phyloP scores from a whole-genome alignment of 176 grass and related monocot genomes.

The Phragmites australis region DNA sequence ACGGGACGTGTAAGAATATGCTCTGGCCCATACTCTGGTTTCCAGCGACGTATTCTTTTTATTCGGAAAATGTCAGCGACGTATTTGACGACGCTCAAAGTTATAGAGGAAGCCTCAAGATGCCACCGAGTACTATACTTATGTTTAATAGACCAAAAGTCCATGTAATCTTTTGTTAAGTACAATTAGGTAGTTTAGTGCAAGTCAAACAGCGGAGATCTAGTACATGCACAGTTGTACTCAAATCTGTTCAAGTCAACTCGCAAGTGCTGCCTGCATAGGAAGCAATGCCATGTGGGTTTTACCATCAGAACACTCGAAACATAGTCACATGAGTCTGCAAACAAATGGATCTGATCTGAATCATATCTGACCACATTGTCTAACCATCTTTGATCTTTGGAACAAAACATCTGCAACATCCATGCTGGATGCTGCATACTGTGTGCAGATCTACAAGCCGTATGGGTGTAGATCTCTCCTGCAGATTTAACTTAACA shows the following conservation, averaged over 20 bases:
- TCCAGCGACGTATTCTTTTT: no score
- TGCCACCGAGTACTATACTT: no score
- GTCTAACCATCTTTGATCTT: not conserved
- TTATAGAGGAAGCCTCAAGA: no score
- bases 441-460: not conserved
- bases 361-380: constrained; percentile 10
- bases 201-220: constrained; percentile 31
- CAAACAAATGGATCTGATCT: not conserved
- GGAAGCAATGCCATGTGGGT: constrained; percentile 17
- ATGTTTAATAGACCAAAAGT: no score
- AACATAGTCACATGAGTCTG: not conserved
- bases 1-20: no score
- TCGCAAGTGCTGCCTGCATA: not conserved
- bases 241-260: not conserved
- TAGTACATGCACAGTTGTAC: not conserved
- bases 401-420: not conserved
- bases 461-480: not conserved
- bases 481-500: not conserved
- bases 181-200: no score
- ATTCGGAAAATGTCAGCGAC: no score
- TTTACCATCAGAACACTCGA: not conserved
- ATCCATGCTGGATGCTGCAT: no score
- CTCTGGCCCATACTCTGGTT: no score
- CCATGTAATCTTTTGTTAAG: no score
- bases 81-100: no score